These are phyloP conservation scores for Chrysoporthe austroafricana DNA, from an alignment of 2,329 filamentous ascomycete species.

Conservation along the genomic window DNA sequence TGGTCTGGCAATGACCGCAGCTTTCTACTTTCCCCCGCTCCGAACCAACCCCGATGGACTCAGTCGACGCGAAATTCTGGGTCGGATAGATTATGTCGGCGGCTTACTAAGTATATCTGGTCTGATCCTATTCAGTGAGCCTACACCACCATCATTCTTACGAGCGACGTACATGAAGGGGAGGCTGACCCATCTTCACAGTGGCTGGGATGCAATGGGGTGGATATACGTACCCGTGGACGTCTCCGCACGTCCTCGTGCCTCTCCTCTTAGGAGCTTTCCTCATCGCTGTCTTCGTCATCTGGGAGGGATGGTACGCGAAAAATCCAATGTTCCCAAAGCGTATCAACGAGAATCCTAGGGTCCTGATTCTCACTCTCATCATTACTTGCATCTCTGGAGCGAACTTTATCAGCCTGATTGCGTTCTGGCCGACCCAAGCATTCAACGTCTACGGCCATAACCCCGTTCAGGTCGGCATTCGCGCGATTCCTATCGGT, in stretches of 20 bases:
- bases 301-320: constrained; percentile 43
- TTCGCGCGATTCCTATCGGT: constrained; percentile 67
- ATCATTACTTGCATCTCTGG: constrained; percentile 64
- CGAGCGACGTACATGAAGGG: no score
- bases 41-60: constrained; percentile 46
- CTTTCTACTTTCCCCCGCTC: constrained; percentile 59
- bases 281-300: constrained; percentile 42
- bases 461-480: constrained; percentile 65
- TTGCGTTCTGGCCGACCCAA: constrained; percentile 67
- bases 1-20: constrained; percentile 52
- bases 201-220: constrained; percentile 51
- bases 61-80: constrained; percentile 44
- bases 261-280: constrained; percentile 46
- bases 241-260: constrained; percentile 42
- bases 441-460: constrained; percentile 69
- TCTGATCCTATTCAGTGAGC: constrained; percentile 47
- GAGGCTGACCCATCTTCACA: not conserved
- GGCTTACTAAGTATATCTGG: constrained; percentile 54
- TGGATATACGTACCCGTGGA: constrained; percentile 44
- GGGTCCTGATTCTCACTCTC: constrained; percentile 55
- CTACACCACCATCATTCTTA: not conserved
- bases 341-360: constrained; percentile 46
- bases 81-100: constrained; percentile 54
- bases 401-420: constrained; percentile 59
- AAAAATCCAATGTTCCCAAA: constrained; percentile 49